Evolutionary conservation across 257 asterid species (phyloP).

Genomic region (Anisodus tanguticus): DNA sequence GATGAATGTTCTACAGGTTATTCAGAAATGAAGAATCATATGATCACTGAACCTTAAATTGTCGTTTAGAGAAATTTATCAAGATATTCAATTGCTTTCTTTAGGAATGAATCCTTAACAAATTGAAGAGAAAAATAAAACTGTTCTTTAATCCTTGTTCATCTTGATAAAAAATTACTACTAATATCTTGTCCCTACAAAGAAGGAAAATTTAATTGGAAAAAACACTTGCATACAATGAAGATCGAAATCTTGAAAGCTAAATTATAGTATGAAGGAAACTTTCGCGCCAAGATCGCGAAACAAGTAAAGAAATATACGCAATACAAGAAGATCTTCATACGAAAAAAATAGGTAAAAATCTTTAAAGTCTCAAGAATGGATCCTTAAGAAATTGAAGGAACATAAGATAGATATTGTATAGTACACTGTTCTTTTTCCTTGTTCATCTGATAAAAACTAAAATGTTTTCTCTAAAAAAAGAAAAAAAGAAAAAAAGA

Average conservation of each 20-base stretch:
- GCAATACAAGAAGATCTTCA: no score
- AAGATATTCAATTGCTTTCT: background rate
- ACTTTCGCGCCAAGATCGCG: no score
- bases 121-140: background rate
- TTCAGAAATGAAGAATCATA: background rate
- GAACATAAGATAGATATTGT: no score
- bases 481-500: background rate
- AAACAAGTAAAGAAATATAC: no score
- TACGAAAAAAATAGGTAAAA: no score
- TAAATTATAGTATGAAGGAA: no score
- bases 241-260: no score
- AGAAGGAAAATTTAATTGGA: background rate
- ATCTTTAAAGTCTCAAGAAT: background rate
- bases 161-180: no score
- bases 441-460: background rate
- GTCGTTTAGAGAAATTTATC: background rate
- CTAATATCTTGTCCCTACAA: background rate
- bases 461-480: no score
- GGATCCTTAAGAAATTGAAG: background rate
- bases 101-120: background rate
- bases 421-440: no score
- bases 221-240: no score
- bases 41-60: background rate
- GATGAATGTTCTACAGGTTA: background rate
- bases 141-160: background rate